Conservation (phyloP, 2,329 filamentous ascomycete genomes). For the Fusarium incarnatum region DNA sequence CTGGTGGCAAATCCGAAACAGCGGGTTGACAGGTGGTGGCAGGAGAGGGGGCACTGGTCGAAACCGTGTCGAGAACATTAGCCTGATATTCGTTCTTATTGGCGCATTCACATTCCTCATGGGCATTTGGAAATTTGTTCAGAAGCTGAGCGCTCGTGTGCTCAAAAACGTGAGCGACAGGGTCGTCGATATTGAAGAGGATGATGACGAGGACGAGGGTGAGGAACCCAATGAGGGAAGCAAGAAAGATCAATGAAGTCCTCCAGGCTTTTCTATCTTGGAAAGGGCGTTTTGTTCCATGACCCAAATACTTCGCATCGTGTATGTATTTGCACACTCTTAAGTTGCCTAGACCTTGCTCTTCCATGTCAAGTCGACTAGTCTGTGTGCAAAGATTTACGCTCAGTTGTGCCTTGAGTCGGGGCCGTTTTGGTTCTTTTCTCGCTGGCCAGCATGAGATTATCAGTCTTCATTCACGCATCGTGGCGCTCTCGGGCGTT, state of each 20-base stretch:
- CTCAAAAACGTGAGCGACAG: constrained; percentile 82
- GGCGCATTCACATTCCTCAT: constrained; percentile 85
- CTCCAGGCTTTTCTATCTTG: neutral
- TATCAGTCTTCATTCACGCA: constrained; percentile 46
- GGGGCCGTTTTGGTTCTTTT: constrained; percentile 63
- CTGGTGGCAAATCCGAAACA: constrained; percentile 78
- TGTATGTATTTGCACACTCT: constrained; percentile 78
- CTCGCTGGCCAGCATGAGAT: constrained; percentile 49
- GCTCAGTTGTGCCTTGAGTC: constrained; percentile 57
- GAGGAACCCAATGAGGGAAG: constrained; percentile 59
- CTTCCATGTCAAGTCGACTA: constrained; percentile 90
- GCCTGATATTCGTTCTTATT: constrained; percentile 81
- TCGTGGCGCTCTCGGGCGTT: constrained; percentile 48
- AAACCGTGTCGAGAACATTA: constrained; percentile 81
- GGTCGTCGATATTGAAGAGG: constrained; percentile 82
- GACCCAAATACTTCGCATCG: neutral
- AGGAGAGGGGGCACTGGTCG: constrained; percentile 74
- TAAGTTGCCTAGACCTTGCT: constrained; percentile 89
- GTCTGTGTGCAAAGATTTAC: constrained; percentile 92
- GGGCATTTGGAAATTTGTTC: constrained; percentile 85
- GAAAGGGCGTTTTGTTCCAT: neutral
- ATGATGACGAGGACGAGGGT: constrained; percentile 68
- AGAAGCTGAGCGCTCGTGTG: constrained; percentile 76
- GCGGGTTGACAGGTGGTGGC: constrained; percentile 65
- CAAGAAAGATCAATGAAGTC: constrained; percentile 49